Percentiles rank a stretch among this genome's conserved stretches.
These are phyloP conservation scores for Moniliella sp. DNA, from an alignment of 1,284 basidiomycete species.

Conservation along the genomic window DNA sequence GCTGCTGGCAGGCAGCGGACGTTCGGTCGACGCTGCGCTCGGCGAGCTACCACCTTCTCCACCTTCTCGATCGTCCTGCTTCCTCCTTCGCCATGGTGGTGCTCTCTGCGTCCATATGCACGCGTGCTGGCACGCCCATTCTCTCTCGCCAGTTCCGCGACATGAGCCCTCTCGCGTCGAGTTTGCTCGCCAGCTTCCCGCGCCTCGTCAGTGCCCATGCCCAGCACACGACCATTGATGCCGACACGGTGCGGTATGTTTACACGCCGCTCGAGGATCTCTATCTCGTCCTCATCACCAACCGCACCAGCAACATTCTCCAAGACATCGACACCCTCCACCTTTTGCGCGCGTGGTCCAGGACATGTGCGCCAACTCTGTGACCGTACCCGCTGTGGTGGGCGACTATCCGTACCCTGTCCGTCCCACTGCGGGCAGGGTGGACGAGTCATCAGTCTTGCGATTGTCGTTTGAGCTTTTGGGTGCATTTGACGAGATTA, in stretches of 20 bases:
- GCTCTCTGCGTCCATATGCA: slow-evolving; percentile 75
- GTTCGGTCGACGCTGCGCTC: too few relatives aligned
- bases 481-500: slow-evolving; percentile 82
- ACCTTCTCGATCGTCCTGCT: too few relatives aligned
- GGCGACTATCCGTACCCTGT: too few relatives aligned
- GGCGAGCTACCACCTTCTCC: too few relatives aligned
- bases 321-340: slow-evolving; percentile 93
- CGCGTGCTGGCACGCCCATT: slow-evolving; percentile 76
- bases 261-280: slow-evolving; percentile 95
- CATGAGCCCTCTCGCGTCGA: slow-evolving; percentile 56
- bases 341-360: slow-evolving; percentile 81
- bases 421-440: too few relatives aligned
- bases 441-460: background rate
- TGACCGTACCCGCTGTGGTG: too few relatives aligned
- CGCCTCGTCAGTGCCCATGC: slow-evolving; percentile 89
- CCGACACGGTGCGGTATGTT: slow-evolving; percentile 51
- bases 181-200: slow-evolving; percentile 83
- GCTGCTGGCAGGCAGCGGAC: too few relatives aligned
- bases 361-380: slow-evolving; percentile 56
- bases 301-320: slow-evolving; percentile 88
- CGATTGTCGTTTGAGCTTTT: background rate
- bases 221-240: slow-evolving; percentile 66
- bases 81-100: too few relatives aligned
- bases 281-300: slow-evolving; percentile 90
- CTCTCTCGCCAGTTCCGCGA: slow-evolving; percentile 89